Evolutionary conservation across 129 eudicot genomes (phyloP).

Genomic region (Tagetes patula): DNA sequence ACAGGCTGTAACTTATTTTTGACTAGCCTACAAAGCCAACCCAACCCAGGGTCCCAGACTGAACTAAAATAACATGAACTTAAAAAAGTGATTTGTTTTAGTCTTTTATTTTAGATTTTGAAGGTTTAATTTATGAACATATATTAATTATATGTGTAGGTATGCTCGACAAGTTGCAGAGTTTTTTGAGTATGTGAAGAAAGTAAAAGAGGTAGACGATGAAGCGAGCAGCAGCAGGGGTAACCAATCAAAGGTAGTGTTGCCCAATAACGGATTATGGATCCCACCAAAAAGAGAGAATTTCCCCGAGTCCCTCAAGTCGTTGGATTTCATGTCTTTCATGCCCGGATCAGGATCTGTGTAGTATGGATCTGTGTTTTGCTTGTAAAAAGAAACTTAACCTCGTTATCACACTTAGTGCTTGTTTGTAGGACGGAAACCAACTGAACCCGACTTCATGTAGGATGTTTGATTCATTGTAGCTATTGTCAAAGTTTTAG

Average conservation of each 20-base stretch:
- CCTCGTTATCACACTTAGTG: neutral
- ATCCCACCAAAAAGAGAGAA: constrained; percentile 64
- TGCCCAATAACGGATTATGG: constrained; percentile 68
- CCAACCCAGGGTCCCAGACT: too few species aligned
- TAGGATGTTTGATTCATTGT: neutral
- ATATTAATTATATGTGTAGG: constrained; percentile 40
- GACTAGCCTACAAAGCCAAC: neutral
- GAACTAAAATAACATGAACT: neutral
- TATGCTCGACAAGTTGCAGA: constrained; percentile 97
- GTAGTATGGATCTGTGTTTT: constrained; percentile 5
- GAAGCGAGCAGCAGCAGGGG: constrained; percentile 28
- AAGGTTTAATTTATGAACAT: neutral
- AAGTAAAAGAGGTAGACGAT: constrained; percentile 54
- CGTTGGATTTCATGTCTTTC: constrained; percentile 66
- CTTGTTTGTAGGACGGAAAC: constrained; percentile 3
- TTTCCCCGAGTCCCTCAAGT: constrained; percentile 54
- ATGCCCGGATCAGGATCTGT: constrained; percentile 33
- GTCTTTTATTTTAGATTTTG: neutral
- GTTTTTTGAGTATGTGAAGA: constrained; percentile 85
- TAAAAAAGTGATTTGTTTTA: neutral
- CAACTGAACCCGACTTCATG: neutral
- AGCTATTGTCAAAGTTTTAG: neutral
- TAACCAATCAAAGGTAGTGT: constrained; percentile 41
- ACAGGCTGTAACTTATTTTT: too few species aligned
- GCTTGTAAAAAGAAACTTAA: constrained; percentile 34